Base-by-base conservation (phyloP, 2,329 filamentous ascomycete species). In the Xylaria sp. region DNA sequence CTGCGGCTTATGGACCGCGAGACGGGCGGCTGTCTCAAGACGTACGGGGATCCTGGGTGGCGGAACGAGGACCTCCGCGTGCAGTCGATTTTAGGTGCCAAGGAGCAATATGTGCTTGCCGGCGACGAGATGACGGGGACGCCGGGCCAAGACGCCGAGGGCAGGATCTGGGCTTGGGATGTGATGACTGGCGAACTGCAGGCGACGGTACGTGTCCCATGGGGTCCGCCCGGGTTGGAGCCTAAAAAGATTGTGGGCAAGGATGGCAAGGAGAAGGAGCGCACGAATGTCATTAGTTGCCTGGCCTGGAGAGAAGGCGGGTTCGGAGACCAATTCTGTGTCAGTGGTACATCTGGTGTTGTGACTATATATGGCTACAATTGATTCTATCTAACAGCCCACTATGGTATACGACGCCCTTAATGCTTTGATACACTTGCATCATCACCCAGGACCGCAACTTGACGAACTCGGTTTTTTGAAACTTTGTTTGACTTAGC, bases 131-230 rank as follows among this genome's bases (percentile, higher is more conserved):
- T 85, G 71, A 77, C 70, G 6, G 66, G 65, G 1, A 27, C 65
- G 1, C 64, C 71, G 54, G 70, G 73, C 62, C 19, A 73, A 69
- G 44, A 41, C 21, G 43, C 58, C 6, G 81, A 89, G 63, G 90
- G 90, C 2, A 81, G 82, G 70, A 77, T 93, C 7, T 88, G 89
- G 79, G 91, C 87, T 1, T 98, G 94, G 94, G 93, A 97, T 77
- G 79, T 96, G 19, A 74, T 97, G 56, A 89, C 84, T 5, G 93
- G 92, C 1, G 85, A 87, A 56, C 73, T 90, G 52, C 80, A 86
- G 60, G 86, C 90, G 31, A 86, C 80, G 66, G 77, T 97, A 5
- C 77, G 74, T 35, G 79, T 86, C 3, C 83, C 85, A 0, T 86
- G 84, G 85, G 84, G 84, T 1, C 82, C 83, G 3, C 70, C 72